Base-by-base conservation (phyloP, 192 early-diverging fungal genomes). In the Umbelopsis sp. region DNA sequence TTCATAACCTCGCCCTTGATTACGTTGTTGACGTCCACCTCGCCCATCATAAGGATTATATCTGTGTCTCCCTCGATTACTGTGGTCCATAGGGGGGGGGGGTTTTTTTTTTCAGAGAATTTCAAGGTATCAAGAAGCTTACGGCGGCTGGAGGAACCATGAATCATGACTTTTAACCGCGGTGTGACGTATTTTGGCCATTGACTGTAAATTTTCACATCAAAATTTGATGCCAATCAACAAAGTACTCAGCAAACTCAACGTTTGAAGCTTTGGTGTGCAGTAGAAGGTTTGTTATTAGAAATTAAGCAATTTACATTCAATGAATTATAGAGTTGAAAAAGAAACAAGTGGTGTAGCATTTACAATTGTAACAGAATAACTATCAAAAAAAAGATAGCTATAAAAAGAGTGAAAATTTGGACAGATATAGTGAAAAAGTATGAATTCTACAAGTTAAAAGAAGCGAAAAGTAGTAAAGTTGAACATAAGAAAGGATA, bases 1-100 rank as follows among this genome's bases (percentile, higher is more conserved):
- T 35, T 61, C 55, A 15, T 35, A 61, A 2, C 55, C 55, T 35
- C 55, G 55, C 3, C 25, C 25, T 25, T 61, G 55, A 25, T 61
- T 61, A 4, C 55, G 55, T 18, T 61, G 55, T 8, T 61, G 55
- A 61, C 55, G 55, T 61, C 30, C 55, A 35, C 55, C 55, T 35
- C 55, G 27, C 33, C 55, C 55, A 35, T 61, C 55, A 35, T 61
- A 61, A 61, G 55, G 55, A 61, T 10, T n/a, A 35, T 35, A 61
- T 61, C 55, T 61, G 55, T 61, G 55, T 35, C 55, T 61, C 55
- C 55, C 55, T 25, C 55, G 55, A 61, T 61, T 61, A 25, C 30
- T 61, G 55, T 61, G 55, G 35, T 61, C 55, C 55, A 61, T 61
- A 30, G 18, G n/a, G n/a, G n/a, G n/a, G n/a, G n/a, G n/a, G n/a